Evolutionary conservation across 352 stramenopile species (phyloP).

Genomic region (Phytopythium ostracodes): DNA sequence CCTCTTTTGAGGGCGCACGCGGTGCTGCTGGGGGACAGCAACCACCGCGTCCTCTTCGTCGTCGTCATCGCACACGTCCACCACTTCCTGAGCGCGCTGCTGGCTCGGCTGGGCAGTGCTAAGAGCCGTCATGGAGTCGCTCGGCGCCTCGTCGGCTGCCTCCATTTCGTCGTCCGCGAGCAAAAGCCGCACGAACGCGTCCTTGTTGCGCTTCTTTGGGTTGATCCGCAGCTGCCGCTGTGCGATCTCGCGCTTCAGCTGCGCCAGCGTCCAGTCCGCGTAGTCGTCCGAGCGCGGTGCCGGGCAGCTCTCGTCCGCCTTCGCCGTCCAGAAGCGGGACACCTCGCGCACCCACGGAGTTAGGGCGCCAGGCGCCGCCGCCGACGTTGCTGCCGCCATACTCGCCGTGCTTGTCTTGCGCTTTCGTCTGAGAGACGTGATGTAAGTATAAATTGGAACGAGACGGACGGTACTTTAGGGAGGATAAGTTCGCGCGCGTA

Average conservation of each 20-base stretch:
- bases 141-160: slow-evolving; percentile 6
- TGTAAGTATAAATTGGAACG: too few species aligned
- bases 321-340: slow-evolving; percentile 38
- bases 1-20: not conserved
- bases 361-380: slow-evolving; percentile 4
- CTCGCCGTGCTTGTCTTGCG: too few species aligned
- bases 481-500: too few species aligned
- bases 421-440: too few species aligned
- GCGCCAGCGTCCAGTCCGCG: slow-evolving; percentile 42
- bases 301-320: slow-evolving; percentile 34
- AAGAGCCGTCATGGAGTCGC: not conserved
- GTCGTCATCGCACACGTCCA: slow-evolving; percentile 18
- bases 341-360: slow-evolving; percentile 23
- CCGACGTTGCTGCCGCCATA: not conserved
- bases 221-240: slow-evolving; percentile 44
- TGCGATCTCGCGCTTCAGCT: slow-evolving; percentile 53
- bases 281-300: slow-evolving; percentile 50
- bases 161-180: slow-evolving; percentile 23
- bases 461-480: too few species aligned
- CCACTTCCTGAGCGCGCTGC: slow-evolving; percentile 1
- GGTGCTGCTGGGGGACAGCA: not conserved
- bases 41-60: slow-evolving; percentile 9
- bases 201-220: slow-evolving; percentile 37
- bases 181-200: slow-evolving; percentile 37
- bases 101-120: not conserved